Conservation (phyloP, 106 monocot species). For the Gastrodia elata region DNA sequence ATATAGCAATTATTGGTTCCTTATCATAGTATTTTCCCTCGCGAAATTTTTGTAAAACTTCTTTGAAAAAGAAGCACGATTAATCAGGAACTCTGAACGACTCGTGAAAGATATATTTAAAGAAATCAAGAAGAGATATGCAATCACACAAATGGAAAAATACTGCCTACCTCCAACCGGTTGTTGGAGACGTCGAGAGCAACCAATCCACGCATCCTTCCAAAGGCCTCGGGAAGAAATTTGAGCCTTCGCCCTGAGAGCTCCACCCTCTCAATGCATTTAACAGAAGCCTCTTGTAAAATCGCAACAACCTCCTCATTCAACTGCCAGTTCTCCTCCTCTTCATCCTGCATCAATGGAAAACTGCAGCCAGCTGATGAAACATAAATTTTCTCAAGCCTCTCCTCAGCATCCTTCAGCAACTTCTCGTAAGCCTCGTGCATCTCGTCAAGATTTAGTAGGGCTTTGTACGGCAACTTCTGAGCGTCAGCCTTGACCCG, state of each 20-base stretch:
- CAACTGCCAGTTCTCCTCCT: slow-evolving; percentile 9
- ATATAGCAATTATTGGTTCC: background rate
- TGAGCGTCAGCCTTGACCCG: slow-evolving; percentile 23
- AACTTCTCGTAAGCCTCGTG: slow-evolving; percentile 64
- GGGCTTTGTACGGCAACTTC: slow-evolving; percentile 25
- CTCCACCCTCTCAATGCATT: slow-evolving; percentile 46
- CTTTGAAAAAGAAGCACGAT: background rate
- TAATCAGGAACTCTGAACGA: background rate
- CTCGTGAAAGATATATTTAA: background rate
- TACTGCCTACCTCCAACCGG: slow-evolving; percentile 53
- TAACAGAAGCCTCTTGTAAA: slow-evolving; percentile 27
- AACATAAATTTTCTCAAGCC: slow-evolving; percentile 56
- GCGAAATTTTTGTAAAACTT: background rate
- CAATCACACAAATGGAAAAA: background rate
- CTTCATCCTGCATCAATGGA: background rate
- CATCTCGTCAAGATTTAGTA: slow-evolving; percentile 75
- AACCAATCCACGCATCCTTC: slow-evolving; percentile 42
- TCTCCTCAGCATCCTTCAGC: slow-evolving; percentile 70
- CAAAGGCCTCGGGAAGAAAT: slow-evolving; percentile 80
- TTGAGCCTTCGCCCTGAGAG: slow-evolving; percentile 40
- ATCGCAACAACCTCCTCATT: slow-evolving; percentile 68
- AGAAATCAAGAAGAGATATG: background rate
- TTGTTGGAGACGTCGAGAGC: slow-evolving; percentile 67
- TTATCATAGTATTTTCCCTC: background rate
- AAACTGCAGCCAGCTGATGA: background rate